phyloP scores from a whole-genome alignment of 768 basidiomycete species.

The Suillus weaverae region DNA sequence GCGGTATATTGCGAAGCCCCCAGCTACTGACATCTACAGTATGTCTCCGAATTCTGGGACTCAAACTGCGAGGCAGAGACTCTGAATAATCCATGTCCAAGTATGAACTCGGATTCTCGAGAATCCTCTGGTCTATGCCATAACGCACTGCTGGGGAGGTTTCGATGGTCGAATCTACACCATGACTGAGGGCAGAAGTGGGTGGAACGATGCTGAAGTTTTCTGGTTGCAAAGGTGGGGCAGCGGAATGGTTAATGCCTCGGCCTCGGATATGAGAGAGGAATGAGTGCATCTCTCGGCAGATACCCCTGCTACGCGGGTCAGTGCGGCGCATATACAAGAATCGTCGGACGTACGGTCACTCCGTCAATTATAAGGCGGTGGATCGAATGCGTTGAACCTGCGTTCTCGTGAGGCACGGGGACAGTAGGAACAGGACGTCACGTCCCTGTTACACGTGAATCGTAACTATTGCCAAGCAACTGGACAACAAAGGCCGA shows the following conservation, averaged over 20 bases:
- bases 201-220: not conserved
- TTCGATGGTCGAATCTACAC: not conserved
- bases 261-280: constrained; percentile 34
- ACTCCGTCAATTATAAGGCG: not conserved
- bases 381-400: not conserved
- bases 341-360: not conserved
- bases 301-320: not conserved
- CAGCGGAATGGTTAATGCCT: constrained; percentile 22
- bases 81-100: constrained; percentile 19
- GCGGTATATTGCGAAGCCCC: constrained; percentile 11
- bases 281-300: constrained; percentile 28
- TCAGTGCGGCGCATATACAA: not conserved
- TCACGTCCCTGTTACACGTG: not conserved
- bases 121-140: constrained; percentile 27
- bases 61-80: constrained; percentile 23
- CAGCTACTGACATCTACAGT: constrained; percentile 9
- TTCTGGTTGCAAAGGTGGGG: constrained; percentile 14
- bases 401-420: not conserved
- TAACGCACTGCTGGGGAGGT: constrained; percentile 2
- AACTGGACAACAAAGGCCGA: not conserved
- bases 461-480: constrained; percentile 1
- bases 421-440: not conserved
- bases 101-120: constrained; percentile 31
- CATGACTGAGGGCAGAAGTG: constrained; percentile 7
- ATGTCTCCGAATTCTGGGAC: constrained; percentile 28